These are phyloP conservation scores for Daldinia childiae DNA, from an alignment of 495 filamentous ascomycete species.

Conservation along the genomic window DNA sequence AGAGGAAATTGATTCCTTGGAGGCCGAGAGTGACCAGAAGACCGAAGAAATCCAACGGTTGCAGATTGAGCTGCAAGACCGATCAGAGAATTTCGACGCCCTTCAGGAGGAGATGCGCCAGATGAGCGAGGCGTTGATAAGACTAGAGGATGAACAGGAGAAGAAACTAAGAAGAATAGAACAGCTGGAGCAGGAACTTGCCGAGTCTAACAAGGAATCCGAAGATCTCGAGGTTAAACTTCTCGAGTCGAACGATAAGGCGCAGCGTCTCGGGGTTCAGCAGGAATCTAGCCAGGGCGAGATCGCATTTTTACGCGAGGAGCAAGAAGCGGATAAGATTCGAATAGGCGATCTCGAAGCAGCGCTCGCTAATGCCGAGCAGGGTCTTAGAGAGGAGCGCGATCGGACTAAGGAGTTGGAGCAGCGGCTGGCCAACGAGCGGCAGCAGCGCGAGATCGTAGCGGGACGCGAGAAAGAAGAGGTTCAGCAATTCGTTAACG, in stretches of 20 bases:
- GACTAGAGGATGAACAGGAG: constrained; percentile 87
- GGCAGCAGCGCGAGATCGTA: constrained; percentile 85
- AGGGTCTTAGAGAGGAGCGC: constrained; percentile 78
- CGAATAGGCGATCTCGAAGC: constrained; percentile 93
- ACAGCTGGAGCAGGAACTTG: constrained; percentile 77
- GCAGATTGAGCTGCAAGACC: constrained; percentile 71
- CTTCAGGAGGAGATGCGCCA: constrained; percentile 91
- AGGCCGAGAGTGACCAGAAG: constrained; percentile 77
- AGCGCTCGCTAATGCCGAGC: constrained; percentile 75
- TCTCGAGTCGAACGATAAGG: constrained; percentile 83
- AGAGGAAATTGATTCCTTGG: constrained; percentile 84
- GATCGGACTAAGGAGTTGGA: constrained; percentile 83
- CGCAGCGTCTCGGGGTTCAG: constrained; percentile 85
- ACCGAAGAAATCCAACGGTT: constrained; percentile 76
- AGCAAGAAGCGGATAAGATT: constrained; percentile 98
- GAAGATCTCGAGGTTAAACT: constrained; percentile 79
- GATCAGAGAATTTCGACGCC: constrained; percentile 82
- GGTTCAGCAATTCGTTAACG: constrained; percentile 73
- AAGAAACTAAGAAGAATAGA: constrained; percentile 68
- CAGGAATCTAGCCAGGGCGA: constrained; percentile 92
- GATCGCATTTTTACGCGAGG: constrained; percentile 93
- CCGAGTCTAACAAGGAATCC: constrained; percentile 78
- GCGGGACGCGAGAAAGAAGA: constrained; percentile 91
- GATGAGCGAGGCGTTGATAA: constrained; percentile 82
- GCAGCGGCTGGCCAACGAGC: constrained; percentile 76